phyloP scores from a whole-genome alignment of 257 asterid species.

The Fraxinus quadrangulata region DNA sequence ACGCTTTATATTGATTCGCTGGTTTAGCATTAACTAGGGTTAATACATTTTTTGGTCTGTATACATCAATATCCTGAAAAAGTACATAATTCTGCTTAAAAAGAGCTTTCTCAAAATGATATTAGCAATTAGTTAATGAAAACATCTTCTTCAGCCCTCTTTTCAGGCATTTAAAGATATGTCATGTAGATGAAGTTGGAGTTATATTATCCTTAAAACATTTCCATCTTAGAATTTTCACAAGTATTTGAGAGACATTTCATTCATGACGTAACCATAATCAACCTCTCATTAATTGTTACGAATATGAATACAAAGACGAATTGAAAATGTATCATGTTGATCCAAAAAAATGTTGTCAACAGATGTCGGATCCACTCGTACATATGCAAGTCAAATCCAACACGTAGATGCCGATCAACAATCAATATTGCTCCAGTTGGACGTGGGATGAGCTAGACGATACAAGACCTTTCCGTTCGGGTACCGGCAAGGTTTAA shows the following conservation, averaged over 20 bases:
- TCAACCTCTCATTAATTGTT: not conserved
- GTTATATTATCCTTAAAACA: not conserved
- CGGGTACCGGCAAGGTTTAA: too few relatives aligned
- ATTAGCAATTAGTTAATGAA: not conserved
- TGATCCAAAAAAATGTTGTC: too few relatives aligned
- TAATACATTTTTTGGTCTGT: too few relatives aligned
- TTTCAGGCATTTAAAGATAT: not conserved
- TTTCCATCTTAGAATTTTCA: not conserved
- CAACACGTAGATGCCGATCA: too few relatives aligned
- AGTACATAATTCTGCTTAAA: not conserved
- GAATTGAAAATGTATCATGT: not conserved
- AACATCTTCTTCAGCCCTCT: not conserved
- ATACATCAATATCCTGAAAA: not conserved
- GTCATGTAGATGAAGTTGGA: not conserved
- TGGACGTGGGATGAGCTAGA: too few relatives aligned
- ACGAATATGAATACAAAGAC: too few relatives aligned
- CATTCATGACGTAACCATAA: not conserved
- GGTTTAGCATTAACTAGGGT: not conserved
- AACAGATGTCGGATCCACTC: too few relatives aligned
- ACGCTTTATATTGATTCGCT: not conserved
- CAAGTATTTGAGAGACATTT: too few relatives aligned
- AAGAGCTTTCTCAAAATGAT: not conserved
- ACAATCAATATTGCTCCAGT: too few relatives aligned
- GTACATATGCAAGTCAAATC: too few relatives aligned
- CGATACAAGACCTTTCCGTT: too few relatives aligned